Percentiles rank a stretch among this genome's conserved stretches.
phyloP scores from a whole-genome alignment of 352 stramenopile species.

The Globisporangium splendens region DNA sequence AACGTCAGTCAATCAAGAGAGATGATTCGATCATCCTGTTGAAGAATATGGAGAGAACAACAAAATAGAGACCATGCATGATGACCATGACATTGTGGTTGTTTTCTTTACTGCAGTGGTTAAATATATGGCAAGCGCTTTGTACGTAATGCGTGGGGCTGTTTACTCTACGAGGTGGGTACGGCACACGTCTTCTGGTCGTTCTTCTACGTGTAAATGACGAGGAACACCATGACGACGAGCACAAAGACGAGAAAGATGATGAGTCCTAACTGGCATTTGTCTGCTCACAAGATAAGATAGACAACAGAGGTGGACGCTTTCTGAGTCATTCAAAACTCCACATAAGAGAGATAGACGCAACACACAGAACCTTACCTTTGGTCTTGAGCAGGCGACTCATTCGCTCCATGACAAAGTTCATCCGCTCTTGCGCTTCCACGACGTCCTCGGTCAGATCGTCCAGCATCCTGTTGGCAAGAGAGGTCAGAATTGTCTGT shows the following conservation, averaged over 20 bases:
- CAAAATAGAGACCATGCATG: no score
- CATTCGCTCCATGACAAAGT: constrained; percentile 79
- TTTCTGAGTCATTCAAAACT: background rate
- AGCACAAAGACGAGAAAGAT: constrained; percentile 65
- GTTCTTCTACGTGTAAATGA: constrained; percentile 73
- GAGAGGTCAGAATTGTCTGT: no score
- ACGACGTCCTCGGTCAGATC: constrained; percentile 69
- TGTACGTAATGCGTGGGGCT: no score
- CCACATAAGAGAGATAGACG: background rate
- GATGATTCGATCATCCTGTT: background rate
- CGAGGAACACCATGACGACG: constrained; percentile 73
- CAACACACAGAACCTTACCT: constrained; percentile 28
- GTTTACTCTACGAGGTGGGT: no score
- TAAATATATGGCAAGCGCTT: no score
- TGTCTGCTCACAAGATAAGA: constrained; percentile 33
- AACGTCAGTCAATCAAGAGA: constrained; percentile 3
- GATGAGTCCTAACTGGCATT: constrained; percentile 74
- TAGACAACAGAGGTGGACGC: background rate
- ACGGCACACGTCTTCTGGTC: constrained; percentile 1
- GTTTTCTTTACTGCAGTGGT: no score
- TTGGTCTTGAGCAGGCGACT: constrained; percentile 79
- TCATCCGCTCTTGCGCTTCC: constrained; percentile 75
- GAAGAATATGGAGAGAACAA: no score
- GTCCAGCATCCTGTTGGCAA: constrained; percentile 59
- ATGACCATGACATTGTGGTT: no score